These are phyloP conservation scores for Zasmidium citrigriseum DNA, from an alignment of 2,329 filamentous ascomycete genomes.

Conservation along the genomic window DNA sequence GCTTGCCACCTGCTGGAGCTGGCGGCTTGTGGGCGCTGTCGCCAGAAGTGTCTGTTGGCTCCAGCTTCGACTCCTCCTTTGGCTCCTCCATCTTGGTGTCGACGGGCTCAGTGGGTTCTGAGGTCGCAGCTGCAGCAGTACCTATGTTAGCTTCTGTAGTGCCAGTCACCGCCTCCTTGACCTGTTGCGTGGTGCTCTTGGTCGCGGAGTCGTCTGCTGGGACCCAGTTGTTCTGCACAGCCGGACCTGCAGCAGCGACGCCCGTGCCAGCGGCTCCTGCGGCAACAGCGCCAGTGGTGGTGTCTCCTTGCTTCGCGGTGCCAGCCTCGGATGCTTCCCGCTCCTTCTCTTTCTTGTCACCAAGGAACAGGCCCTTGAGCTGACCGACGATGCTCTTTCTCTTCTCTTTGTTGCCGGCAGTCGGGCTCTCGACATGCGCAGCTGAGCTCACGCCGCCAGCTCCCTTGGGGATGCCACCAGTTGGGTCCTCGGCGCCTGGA, in stretches of 20 bases:
- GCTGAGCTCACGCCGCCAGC: conserved; percentile 24
- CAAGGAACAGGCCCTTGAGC: conserved; percentile 25
- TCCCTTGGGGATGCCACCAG: conserved; percentile 19
- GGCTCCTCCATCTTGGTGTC: conserved; percentile 5
- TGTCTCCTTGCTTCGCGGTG: conserved; percentile 8
- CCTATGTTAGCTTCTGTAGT: neutral
- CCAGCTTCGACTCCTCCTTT: neutral
- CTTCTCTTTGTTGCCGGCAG: conserved; percentile 12
- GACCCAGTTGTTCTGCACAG: neutral
- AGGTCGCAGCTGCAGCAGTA: neutral
- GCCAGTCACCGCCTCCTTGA: neutral
- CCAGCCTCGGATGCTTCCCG: conserved; percentile 5
- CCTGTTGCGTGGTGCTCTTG: neutral
- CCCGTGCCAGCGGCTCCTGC: conserved; percentile 12
- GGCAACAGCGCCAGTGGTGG: conserved; percentile 10
- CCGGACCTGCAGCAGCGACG: neutral
- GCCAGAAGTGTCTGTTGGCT: conserved; percentile 5
- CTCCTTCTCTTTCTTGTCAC: conserved; percentile 15
- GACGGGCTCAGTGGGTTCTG: conserved; percentile 3
- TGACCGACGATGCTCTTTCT: conserved; percentile 22
- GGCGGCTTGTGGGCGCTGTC: conserved; percentile 16
- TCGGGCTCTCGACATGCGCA: conserved; percentile 23
- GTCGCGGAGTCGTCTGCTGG: neutral
- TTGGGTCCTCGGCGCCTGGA: conserved; percentile 20
- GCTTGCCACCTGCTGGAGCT: conserved; percentile 12